Evolutionary conservation across 345 rosid species (phyloP).

Genomic region (Moricandia moricandioides): DNA sequence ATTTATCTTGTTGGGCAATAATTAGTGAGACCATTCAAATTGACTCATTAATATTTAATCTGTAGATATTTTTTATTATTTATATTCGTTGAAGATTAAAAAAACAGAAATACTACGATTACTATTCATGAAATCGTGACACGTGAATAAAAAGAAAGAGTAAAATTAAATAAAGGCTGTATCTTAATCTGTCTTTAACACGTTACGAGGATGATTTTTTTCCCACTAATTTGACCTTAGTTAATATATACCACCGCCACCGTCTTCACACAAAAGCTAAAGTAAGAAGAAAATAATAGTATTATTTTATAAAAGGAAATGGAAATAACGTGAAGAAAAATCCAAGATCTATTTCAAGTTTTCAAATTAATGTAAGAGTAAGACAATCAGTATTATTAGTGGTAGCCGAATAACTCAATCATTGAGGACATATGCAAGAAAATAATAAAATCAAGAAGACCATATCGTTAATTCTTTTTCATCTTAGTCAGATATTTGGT

Average conservation of each 20-base stretch:
- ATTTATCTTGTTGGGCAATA: slow-evolving; percentile 17
- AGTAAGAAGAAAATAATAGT: background rate
- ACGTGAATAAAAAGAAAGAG: background rate
- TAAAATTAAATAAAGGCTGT: background rate
- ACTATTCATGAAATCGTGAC: slow-evolving; percentile 3
- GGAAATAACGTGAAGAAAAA: background rate
- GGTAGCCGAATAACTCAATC: background rate
- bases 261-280: background rate
- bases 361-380: background rate
- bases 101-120: background rate
- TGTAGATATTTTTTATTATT: background rate
- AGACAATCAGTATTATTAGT: background rate
- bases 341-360: background rate
- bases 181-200: background rate
- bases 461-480: background rate
- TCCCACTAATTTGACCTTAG: background rate
- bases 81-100: background rate
- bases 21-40: slow-evolving; percentile 15
- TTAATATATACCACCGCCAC: background rate
- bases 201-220: background rate
- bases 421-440: background rate
- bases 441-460: background rate
- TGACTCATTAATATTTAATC: background rate
- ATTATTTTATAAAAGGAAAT: background rate
- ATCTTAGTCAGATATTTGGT: background rate